Percentiles rank a stretch among this genome's conserved stretches.
Evolutionary conservation across 345 rosid genomes (phyloP).

Genomic region (Microcos paniculata): DNA sequence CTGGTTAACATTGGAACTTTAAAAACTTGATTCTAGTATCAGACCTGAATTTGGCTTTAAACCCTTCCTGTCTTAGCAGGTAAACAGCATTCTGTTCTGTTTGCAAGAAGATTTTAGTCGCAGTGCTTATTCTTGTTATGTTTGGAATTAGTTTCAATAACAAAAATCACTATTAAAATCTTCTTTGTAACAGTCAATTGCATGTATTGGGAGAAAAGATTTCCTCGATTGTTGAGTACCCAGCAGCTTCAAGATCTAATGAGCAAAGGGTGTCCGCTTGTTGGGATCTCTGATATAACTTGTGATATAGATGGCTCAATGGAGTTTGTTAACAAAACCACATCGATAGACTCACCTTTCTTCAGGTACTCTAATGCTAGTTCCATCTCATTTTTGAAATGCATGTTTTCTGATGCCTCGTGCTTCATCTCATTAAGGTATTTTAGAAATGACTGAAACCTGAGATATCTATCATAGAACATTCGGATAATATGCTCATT

Average conservation of each 20-base stretch:
- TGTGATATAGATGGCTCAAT: constrained; percentile 89
- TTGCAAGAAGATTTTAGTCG: neutral
- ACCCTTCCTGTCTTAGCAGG: neutral
- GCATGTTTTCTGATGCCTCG: neutral
- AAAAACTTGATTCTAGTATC: neutral
- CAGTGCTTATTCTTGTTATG: neutral
- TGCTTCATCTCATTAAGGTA: neutral
- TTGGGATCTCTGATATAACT: constrained; percentile 87
- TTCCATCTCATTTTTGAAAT: constrained; percentile 3
- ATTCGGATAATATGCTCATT: too few species aligned
- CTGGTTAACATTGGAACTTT: neutral
- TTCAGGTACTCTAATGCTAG: constrained; percentile 50
- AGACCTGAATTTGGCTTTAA: neutral
- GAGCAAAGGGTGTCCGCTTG: constrained; percentile 65
- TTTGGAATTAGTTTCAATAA: neutral
- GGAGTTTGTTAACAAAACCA: constrained; percentile 75
- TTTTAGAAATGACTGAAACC: neutral
- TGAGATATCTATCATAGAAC: too few species aligned
- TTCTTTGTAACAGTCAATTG: constrained; percentile 65
- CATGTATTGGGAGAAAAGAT: constrained; percentile 96
- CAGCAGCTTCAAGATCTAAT: constrained; percentile 65
- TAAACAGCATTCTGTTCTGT: neutral
- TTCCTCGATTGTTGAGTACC: constrained; percentile 69
- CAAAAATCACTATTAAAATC: constrained; percentile 1
- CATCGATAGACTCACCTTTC: constrained; percentile 80